Percentiles rank a stretch among this genome's conserved stretches.
Evolutionary conservation across 2,329 filamentous ascomycete species (phyloP).

Genomic region (Colletotrichum lupini): DNA sequence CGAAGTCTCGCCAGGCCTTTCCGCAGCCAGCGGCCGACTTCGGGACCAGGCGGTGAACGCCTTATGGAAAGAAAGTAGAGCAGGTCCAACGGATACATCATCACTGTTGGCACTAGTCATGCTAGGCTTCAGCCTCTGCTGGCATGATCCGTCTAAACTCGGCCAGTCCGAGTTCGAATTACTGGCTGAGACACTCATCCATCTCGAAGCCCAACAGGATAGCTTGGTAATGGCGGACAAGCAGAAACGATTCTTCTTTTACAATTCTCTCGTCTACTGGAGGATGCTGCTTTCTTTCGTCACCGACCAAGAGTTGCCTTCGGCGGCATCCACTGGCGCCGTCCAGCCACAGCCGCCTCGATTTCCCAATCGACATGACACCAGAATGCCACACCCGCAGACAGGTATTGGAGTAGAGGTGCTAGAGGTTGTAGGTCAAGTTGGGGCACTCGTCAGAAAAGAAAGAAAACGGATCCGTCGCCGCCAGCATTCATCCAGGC

Average conservation of each 20-base stretch:
- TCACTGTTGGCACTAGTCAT: slow-evolving; percentile 68
- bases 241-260: slow-evolving; percentile 41
- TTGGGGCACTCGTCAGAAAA: slow-evolving; percentile 39
- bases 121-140: slow-evolving; percentile 68
- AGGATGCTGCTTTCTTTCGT: slow-evolving; percentile 42
- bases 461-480: slow-evolving; percentile 41
- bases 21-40: slow-evolving; percentile 59
- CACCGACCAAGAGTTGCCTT: slow-evolving; percentile 32
- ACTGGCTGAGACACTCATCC: not conserved
- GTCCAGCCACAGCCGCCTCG: not conserved
- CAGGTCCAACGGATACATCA: slow-evolving; percentile 60
- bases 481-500: slow-evolving; percentile 37
- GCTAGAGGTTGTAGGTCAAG: slow-evolving; percentile 40
- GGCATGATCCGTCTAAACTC: slow-evolving; percentile 67
- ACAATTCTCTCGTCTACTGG: slow-evolving; percentile 43
- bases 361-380: not conserved
- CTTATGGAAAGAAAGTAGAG: slow-evolving; percentile 60
- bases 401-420: slow-evolving; percentile 40
- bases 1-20: slow-evolving; percentile 50
- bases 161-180: slow-evolving; percentile 45
- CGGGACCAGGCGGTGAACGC: slow-evolving; percentile 61
- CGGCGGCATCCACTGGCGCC: slow-evolving; percentile 5
- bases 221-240: slow-evolving; percentile 33
- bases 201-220: slow-evolving; percentile 2
- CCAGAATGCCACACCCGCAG: slow-evolving; percentile 41